These are phyloP conservation scores for Rhizopogon sp. DNA, from an alignment of 768 basidiomycete species.

Conservation along the genomic window DNA sequence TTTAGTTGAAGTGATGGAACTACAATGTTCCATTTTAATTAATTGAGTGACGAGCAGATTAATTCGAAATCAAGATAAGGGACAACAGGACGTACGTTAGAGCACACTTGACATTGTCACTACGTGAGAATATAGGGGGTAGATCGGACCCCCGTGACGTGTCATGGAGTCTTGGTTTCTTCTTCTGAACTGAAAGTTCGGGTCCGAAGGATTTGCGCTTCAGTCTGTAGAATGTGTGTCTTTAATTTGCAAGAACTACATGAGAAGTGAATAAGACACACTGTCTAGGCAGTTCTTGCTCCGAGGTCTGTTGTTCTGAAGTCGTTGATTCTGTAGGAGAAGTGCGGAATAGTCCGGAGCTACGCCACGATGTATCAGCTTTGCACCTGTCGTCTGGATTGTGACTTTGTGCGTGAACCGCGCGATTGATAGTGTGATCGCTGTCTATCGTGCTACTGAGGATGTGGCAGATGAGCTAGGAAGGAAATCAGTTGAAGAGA, in stretches of 20 bases:
- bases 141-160: background rate
- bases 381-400: background rate
- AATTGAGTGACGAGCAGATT: background rate
- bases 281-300: constrained; percentile 1
- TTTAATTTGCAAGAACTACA: background rate
- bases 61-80: background rate
- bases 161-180: background rate
- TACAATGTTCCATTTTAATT: background rate
- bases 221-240: constrained; percentile 2
- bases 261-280: constrained; percentile 4
- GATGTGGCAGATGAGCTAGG: background rate
- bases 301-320: background rate
- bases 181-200: background rate
- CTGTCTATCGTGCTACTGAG: background rate
- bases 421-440: background rate
- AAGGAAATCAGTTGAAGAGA: background rate
- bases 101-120: constrained; percentile 1
- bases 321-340: background rate
- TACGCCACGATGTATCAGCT: background rate
- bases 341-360: background rate
- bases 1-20: background rate
- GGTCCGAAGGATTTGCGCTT: constrained; percentile 1
- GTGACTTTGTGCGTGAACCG: background rate
- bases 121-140: background rate
- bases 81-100: constrained; percentile 9